These are phyloP conservation scores for Penicillium occitanis DNA, from an alignment of 2,329 filamentous ascomycete species.

Conservation along the genomic window DNA sequence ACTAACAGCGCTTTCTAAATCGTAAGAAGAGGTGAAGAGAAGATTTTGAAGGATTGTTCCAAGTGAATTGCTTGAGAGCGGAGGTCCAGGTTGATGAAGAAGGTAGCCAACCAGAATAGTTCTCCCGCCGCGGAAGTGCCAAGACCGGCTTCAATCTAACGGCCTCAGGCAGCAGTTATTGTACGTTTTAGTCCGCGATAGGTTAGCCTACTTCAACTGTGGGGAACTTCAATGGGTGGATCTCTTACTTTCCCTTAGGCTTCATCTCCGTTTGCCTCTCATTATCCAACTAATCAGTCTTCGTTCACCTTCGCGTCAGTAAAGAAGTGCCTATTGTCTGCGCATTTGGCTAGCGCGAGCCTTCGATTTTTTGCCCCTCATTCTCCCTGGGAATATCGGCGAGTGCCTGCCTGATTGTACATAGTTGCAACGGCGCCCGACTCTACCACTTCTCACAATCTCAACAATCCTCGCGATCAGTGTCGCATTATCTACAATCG, in stretches of 20 bases:
- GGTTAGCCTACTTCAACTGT: not conserved
- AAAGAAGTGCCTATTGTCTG: not conserved
- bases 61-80: not conserved
- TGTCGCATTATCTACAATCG: no score
- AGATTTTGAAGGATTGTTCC: not conserved
- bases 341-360: not conserved
- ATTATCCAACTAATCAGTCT: not conserved
- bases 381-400: not conserved
- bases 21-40: not conserved
- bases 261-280: not conserved
- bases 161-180: not conserved
- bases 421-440: not conserved
- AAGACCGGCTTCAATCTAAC: not conserved
- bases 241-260: not conserved
- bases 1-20: not conserved
- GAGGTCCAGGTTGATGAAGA: not conserved
- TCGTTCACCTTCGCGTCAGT: conserved; percentile 5
- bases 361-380: no score
- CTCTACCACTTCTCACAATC: not conserved
- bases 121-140: not conserved
- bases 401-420: not conserved
- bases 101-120: not conserved
- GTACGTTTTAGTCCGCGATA: not conserved
- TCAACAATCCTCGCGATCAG: not conserved
- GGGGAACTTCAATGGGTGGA: conserved; percentile 9